Base-by-base conservation (phyloP, 495 filamentous ascomycete genomes). In the Penicillium flavigenum region DNA sequence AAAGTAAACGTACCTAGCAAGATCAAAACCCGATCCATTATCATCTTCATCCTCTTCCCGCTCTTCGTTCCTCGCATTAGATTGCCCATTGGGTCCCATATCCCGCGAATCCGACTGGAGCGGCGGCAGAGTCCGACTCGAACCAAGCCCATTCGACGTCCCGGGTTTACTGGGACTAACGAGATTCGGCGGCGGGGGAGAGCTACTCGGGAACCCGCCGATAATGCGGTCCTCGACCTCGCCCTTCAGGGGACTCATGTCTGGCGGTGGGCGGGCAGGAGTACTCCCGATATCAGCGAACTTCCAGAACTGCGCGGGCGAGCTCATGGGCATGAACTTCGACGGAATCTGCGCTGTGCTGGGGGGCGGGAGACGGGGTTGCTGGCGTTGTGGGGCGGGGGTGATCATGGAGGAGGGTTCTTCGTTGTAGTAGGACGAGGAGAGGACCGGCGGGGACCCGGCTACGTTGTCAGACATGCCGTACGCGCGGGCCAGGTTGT, bases 221-320 rank as follows among this genome's bases (percentile, higher is more conserved):
- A 77, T 69, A 31, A 69, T 72, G 10, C 69, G 71, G 24, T 77
- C 74, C 20, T 65, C 72, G 60, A 81, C 57, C 43, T 78, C 73
- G 9, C 76, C 72, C 66, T 81, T 83, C n/a, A 83, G 49, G 6
- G 86, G 84, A 62, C 81, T 88, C 71, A 83, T 76, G 42, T 88
- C 84, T 10, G 79, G 72, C 31, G 79, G 75, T 1, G 83, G 79
- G 56, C 83, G 82, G 3, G 88, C 84, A 38, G 92, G 92, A 1
- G 92, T 96, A 72, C 85, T 91, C 11, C 87, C 84, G 81, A 76
- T 74, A 58, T 76, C 70, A 32, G 74, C 85, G 66, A 88, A 94
- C 65, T 90, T 95, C 93, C 93, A 98, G 75, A 97, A 98, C 19
- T 93, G 91, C n/a, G 95, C 94, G 0, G 94, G 94, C 20, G 89